These are phyloP conservation scores for Tricholoma flavovirens DNA, from an alignment of 768 basidiomycete species.

Conservation along the genomic window DNA sequence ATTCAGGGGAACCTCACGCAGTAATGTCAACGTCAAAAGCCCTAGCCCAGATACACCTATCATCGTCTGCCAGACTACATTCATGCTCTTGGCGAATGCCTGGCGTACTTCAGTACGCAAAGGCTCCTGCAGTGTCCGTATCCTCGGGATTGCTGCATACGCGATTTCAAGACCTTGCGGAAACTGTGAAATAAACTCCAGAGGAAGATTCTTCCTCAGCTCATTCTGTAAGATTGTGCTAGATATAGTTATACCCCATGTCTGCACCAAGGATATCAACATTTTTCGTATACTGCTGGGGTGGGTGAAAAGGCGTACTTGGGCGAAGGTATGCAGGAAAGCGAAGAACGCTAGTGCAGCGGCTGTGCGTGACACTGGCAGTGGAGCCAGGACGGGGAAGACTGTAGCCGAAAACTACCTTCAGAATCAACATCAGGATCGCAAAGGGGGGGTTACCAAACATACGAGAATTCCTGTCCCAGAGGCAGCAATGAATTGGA, in stretches of 20 bases:
- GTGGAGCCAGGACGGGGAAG: conserved; percentile 46
- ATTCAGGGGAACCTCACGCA: not conserved
- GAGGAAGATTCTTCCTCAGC: conserved; percentile 37
- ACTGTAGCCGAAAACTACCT: conserved; percentile 16
- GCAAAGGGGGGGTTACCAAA: not conserved
- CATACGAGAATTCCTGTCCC: conserved; percentile 18
- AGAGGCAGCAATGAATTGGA: conserved; percentile 14
- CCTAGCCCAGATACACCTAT: not conserved
- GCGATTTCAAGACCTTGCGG: conserved; percentile 32
- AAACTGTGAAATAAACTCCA: conserved; percentile 27
- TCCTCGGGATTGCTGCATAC: conserved; percentile 39
- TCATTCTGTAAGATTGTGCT: conserved; percentile 44
- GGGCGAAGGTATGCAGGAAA: conserved; percentile 31
- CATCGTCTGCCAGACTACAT: not conserved
- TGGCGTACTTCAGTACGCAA: conserved; percentile 27
- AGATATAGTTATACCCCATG: conserved; percentile 27
- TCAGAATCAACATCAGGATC: not conserved
- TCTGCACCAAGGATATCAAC: conserved; percentile 19
- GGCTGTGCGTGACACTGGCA: conserved; percentile 33
- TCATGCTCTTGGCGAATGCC: not conserved
- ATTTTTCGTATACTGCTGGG: not conserved
- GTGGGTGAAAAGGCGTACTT: conserved; percentile 16
- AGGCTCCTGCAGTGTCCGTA: conserved; percentile 29
- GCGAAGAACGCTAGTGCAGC: conserved; percentile 38
- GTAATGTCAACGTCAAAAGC: not conserved